Evolutionary conservation across 768 basidiomycete species (phyloP).

Genomic region (Lentinula lateritia): DNA sequence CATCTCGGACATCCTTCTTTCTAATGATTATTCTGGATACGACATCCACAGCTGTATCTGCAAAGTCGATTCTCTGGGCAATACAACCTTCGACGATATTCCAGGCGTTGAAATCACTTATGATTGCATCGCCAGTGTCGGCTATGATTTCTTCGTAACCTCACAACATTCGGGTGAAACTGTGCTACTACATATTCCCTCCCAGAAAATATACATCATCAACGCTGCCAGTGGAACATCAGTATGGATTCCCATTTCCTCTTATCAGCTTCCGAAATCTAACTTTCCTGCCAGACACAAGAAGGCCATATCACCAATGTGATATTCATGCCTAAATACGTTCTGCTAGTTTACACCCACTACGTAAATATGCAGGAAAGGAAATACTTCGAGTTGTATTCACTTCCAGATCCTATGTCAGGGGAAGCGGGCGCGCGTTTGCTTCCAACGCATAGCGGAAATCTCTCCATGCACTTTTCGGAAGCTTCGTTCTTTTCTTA

Average conservation of each 20-base stretch:
- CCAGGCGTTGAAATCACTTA: background rate
- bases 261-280: background rate
- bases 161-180: background rate
- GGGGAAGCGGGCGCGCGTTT: background rate
- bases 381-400: background rate
- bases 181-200: background rate
- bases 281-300: background rate
- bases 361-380: background rate
- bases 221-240: background rate
- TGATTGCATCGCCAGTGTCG: background rate
- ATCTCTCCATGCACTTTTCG: background rate
- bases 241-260: background rate
- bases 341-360: background rate
- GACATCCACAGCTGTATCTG: background rate
- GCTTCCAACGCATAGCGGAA: background rate
- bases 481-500: background rate
- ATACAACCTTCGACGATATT: background rate
- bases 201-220: background rate
- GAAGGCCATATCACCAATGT: background rate
- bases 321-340: background rate
- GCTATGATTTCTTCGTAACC: background rate
- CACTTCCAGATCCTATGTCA: background rate
- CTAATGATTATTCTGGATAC: background rate
- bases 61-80: background rate
- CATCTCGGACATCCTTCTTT: background rate